phyloP scores from a whole-genome alignment of 306 rosid genomes.

The Oxytropis ochrocephala region DNA sequence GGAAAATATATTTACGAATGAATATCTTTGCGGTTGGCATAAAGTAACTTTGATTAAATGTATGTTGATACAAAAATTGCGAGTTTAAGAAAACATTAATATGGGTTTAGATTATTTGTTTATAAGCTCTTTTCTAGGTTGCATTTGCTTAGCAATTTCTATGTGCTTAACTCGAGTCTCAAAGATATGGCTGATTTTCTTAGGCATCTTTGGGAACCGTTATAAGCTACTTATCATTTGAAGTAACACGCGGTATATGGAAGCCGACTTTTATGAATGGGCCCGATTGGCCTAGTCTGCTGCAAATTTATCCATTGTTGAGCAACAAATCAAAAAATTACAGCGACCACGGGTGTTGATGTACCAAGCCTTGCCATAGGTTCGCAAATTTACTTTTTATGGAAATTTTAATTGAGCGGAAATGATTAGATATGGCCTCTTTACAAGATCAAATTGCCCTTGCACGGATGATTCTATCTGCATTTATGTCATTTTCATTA shows the following conservation, averaged over 20 bases:
- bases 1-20: too few relatives aligned
- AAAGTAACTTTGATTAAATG: background rate
- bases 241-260: conserved; percentile 92
- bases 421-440: background rate
- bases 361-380: too few relatives aligned
- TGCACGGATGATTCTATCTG: background rate
- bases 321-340: too few relatives aligned
- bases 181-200: conserved; percentile 96
- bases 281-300: conserved; percentile 99
- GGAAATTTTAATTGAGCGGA: background rate
- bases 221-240: conserved; percentile 88
- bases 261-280: conserved; percentile 96
- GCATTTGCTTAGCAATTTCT: conserved; percentile 1
- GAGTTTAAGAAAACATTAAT: conserved; percentile 9
- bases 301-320: too few relatives aligned
- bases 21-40: conserved; percentile 5
- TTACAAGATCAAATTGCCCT: background rate
- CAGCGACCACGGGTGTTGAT: too few relatives aligned
- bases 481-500: background rate
- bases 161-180: conserved; percentile 52
- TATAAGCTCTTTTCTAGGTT: background rate
- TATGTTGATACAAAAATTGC: background rate
- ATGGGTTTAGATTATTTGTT: background rate
- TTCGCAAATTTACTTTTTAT: too few relatives aligned
- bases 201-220: conserved; percentile 83